Evolutionary conservation across 192 early-diverging fungal genomes (phyloP).

Genomic region (Spinellus fusiger): DNA sequence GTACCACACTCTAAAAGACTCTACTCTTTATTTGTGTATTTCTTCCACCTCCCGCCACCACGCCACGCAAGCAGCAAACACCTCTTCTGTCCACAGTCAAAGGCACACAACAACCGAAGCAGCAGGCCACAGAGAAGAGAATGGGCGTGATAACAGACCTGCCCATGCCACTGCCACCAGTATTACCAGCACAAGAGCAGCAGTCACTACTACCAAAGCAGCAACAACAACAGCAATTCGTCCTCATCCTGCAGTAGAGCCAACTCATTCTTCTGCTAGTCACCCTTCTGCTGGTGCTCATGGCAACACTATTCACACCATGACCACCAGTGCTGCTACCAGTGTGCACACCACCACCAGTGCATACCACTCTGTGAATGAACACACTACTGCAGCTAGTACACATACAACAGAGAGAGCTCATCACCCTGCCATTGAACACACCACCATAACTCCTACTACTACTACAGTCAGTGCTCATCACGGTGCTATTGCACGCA

Average conservation of each 20-base stretch:
- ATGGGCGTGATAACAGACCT: too few species aligned
- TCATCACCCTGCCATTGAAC: neutral
- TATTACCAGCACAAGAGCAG: neutral
- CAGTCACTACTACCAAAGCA: neutral
- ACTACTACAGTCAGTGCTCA: neutral
- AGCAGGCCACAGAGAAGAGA: neutral
- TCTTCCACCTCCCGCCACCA: neutral
- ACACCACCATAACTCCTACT: neutral
- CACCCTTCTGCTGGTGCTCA: too few species aligned
- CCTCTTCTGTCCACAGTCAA: too few species aligned
- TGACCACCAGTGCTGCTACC: too few species aligned
- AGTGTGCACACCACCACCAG: too few species aligned
- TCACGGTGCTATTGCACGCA: too few species aligned
- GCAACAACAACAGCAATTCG: too few species aligned
- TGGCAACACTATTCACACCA: too few species aligned
- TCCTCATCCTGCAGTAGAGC: neutral
- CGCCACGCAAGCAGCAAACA: too few species aligned
- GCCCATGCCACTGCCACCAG: neutral
- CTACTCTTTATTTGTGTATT: neutral
- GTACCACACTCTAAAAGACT: neutral
- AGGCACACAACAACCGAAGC: slow-evolving; percentile 4
- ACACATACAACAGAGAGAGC: neutral
- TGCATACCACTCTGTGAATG: too few species aligned
- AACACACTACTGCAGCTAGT: neutral
- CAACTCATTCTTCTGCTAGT: neutral